Conservation (phyloP, 306 rosid species). For the Malus asiatica region DNA sequence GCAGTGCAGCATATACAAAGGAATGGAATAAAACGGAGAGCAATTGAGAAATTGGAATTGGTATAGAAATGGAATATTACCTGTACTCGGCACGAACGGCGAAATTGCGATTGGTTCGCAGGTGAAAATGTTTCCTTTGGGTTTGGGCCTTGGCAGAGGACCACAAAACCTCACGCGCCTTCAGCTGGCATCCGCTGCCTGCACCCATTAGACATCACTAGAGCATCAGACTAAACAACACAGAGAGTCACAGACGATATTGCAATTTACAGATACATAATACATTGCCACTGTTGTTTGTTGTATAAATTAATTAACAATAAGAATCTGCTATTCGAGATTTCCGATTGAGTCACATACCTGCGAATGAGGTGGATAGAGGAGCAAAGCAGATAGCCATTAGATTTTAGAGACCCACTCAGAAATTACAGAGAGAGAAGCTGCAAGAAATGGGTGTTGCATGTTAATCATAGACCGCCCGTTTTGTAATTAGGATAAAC, state of each 20-base stretch:
- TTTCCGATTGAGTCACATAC: not conserved
- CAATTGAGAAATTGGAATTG: not conserved
- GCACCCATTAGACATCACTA: constrained; percentile 8
- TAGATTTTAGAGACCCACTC: not conserved
- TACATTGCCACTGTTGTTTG: too few relatives aligned
- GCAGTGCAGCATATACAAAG: constrained; percentile 9
- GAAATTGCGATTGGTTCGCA: constrained; percentile 33
- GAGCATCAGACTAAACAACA: not conserved
- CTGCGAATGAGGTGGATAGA: constrained; percentile 10
- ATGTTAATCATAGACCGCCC: not conserved
- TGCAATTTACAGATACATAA: not conserved
- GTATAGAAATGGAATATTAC: constrained; percentile 2
- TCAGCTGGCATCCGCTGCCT: constrained; percentile 46
- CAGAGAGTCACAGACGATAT: not conserved
- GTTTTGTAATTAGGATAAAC: not conserved
- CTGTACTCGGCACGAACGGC: constrained; percentile 57
- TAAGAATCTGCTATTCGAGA: not conserved
- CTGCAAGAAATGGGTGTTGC: not conserved
- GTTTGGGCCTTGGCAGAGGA: constrained; percentile 26
- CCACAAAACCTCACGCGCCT: constrained; percentile 42
- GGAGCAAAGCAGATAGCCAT: constrained; percentile 67
- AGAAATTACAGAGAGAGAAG: not conserved
- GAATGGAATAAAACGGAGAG: not conserved
- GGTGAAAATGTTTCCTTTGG: constrained; percentile 37
- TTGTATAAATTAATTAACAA: not conserved